Base-by-base conservation (phyloP, 2,329 filamentous ascomycete genomes). In the Beauveria asiatica region DNA sequence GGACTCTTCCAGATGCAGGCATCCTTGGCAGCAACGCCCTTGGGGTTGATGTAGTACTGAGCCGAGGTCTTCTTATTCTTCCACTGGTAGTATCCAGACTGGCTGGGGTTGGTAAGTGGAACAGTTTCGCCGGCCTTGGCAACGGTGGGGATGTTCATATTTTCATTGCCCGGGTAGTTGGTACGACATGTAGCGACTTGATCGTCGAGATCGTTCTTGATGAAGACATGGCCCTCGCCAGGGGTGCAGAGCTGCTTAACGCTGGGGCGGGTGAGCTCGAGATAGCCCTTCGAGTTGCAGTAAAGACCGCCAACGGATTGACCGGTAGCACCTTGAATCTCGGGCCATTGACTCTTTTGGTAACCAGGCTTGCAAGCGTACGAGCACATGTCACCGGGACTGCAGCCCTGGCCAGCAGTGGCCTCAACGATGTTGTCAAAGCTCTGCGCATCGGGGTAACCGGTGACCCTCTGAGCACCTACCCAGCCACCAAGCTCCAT, bases 41-140 rank as follows among this genome's bases (percentile, higher is more conserved):
- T 81, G 68, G 89, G 89, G 83, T 97, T 97, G 76, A 97, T 83
- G 73, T 99, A 99, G 83, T 96, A 97, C 77, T 97, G 94, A 49
- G 92, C 92, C 52, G 90, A 92, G 57, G 94, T 97, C 55, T 77
- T 68, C 73, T 82, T 82, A 67, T 83, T 83, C 69, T 90, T 67
- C 90, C 90, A 96, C 63, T 80, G 75, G 79, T 92, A 97, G 80
- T 93, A 96, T 55, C 77, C 80, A 53, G 73, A 71, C 62, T 86
- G 84, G 65, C 88, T 76, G 51, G 93, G 89, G 79, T 90, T 93
- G 70, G 89, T 90, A 65, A 99, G 76, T 41, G 79, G 75, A 62
- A 84, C 76, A 27, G 76, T 81, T 53, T 75, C 68, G 62, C 89
- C 89, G 57, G 88, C 75, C 5, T 74, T 65, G 48, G 87, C 80